These are phyloP conservation scores for Cytospora leucostoma DNA, from an alignment of 2,329 filamentous ascomycete genomes.

Conservation along the genomic window DNA sequence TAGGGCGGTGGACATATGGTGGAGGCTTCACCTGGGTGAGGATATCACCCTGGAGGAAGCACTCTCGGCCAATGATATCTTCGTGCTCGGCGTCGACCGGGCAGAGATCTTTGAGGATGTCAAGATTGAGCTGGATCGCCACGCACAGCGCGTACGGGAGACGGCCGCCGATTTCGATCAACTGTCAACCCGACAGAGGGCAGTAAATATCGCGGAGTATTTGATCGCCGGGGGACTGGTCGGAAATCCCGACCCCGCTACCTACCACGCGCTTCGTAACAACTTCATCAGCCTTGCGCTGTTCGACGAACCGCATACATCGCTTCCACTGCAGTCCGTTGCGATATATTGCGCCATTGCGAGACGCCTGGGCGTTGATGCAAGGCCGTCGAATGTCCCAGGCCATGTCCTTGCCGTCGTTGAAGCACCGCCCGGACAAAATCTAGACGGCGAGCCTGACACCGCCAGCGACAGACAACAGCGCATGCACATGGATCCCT, in stretches of 20 bases:
- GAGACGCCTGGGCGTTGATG: conserved; percentile 57
- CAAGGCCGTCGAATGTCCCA: conserved; percentile 65
- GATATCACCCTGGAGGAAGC: conserved; percentile 57
- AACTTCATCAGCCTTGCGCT: conserved; percentile 65
- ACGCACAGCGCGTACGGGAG: conserved; percentile 46
- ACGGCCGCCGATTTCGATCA: conserved; percentile 46
- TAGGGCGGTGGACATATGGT: conserved; percentile 61
- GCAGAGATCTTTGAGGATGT: conserved; percentile 49
- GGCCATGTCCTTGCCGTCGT: conserved; percentile 68
- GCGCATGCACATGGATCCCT: conserved; percentile 60
- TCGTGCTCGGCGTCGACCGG: conserved; percentile 51
- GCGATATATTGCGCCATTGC: conserved; percentile 68
- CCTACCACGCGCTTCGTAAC: conserved; percentile 64
- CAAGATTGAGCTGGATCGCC: conserved; percentile 38
- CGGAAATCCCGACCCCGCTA: conserved; percentile 37
- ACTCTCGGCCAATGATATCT: conserved; percentile 64
- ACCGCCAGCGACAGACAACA: conserved; percentile 30
- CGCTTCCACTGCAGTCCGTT: conserved; percentile 64
- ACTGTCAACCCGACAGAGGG: conserved; percentile 51
- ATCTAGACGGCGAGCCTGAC: conserved; percentile 34
- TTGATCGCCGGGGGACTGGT: conserved; percentile 55
- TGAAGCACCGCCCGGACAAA: conserved; percentile 33
- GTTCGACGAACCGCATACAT: conserved; percentile 49
- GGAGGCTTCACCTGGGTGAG: conserved; percentile 47
- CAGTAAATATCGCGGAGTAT: conserved; percentile 53